Percentiles rank a stretch among this genome's conserved stretches.
Conservation (phyloP, 1,284 basidiomycete species). For the Peniophora sp. region DNA sequence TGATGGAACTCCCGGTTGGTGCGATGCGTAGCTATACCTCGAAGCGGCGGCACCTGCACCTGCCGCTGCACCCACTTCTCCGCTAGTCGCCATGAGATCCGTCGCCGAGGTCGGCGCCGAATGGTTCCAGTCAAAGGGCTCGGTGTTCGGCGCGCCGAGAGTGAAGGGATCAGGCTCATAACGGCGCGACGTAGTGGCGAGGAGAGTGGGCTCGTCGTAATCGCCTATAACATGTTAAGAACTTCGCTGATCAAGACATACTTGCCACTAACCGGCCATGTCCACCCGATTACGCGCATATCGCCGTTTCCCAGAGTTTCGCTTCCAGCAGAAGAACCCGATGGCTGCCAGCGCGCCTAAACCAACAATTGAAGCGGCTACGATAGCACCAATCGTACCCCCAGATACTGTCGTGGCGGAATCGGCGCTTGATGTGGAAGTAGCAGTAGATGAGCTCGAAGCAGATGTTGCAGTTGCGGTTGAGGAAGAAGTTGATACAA, state of each 20-base stretch:
- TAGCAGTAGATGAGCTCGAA: conserved; percentile 17
- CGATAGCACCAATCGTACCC: conserved; percentile 47
- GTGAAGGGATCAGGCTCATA: conserved; percentile 19
- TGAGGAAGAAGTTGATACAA: conserved; percentile 6
- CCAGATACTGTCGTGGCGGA: conserved; percentile 22
- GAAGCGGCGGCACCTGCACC: neutral
- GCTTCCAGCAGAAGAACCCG: conserved; percentile 1
- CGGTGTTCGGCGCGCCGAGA: neutral
- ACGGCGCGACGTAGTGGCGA: conserved; percentile 12
- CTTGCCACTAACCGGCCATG: no score
- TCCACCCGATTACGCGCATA: neutral
- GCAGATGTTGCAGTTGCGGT: conserved; percentile 8
- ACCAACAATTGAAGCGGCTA: conserved; percentile 50
- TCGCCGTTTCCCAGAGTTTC: neutral
- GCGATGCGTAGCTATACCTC: conserved; percentile 29
- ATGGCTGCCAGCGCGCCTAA: conserved; percentile 15
- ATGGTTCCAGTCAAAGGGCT: neutral
- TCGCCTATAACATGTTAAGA: neutral
- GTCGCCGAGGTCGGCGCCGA: neutral
- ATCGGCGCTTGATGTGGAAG: neutral
- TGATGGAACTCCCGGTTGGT: conserved; percentile 3
- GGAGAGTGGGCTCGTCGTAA: conserved; percentile 3
- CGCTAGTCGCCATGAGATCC: neutral
- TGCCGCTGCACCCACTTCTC: neutral
- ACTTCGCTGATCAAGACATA: neutral